Evolutionary conservation across 768 basidiomycete species (phyloP).

Genomic region (Collybiopsis luxurians): DNA sequence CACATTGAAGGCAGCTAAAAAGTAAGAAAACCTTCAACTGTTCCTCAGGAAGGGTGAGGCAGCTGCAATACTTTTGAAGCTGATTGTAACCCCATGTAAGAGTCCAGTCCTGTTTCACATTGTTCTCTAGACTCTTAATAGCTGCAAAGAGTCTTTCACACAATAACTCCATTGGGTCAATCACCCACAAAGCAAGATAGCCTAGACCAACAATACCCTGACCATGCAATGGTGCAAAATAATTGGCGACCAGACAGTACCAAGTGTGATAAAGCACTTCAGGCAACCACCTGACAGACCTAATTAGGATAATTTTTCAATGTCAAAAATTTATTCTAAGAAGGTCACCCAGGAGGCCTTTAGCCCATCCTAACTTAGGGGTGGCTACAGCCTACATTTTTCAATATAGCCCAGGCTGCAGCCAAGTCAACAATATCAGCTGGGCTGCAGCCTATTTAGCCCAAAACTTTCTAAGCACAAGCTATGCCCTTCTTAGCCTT

Average conservation of each 20-base stretch:
- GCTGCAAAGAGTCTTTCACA: background rate
- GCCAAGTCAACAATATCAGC: too few relatives aligned
- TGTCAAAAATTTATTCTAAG: too few relatives aligned
- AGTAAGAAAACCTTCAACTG: background rate
- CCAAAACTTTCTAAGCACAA: too few relatives aligned
- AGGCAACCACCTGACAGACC: too few relatives aligned
- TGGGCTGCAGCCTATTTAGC: too few relatives aligned
- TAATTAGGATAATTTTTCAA: too few relatives aligned
- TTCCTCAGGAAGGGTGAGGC: background rate
- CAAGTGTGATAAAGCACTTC: background rate
- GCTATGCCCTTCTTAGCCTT: too few relatives aligned
- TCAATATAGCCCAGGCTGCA: too few relatives aligned
- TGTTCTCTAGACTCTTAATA: background rate
- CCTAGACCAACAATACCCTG: background rate
- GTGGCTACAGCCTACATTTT: too few relatives aligned
- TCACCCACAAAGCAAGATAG: background rate
- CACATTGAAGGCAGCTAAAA: background rate
- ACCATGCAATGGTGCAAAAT: background rate
- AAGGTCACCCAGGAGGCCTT: too few relatives aligned
- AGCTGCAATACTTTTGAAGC: background rate
- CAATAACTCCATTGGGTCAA: background rate
- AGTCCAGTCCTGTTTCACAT: background rate
- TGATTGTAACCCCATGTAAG: background rate
- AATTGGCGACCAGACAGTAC: background rate
- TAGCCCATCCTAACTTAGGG: too few relatives aligned